Evolutionary conservation across 495 filamentous ascomycete genomes (phyloP), one percentile per base, ranked within the genome.

Genomic region (Penicillium cosmopolitanum): DNA sequence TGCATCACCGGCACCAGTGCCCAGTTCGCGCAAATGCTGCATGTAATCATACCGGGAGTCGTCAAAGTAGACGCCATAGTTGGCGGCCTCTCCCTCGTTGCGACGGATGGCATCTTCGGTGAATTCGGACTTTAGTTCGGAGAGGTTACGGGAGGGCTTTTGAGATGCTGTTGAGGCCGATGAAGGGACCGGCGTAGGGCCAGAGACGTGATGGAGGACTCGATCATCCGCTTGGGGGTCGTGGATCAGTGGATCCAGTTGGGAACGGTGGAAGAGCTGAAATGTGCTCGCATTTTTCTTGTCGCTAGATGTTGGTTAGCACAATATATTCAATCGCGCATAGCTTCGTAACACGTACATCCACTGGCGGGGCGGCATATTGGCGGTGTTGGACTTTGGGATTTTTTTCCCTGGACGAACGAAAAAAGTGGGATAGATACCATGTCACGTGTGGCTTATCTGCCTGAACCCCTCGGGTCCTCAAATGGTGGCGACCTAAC

Each of bases 41-140:
- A 98, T 98, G 77, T 98, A 98, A 67, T 98, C 96, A 76, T 98
- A 98, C 65, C 89, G 83, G 55, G 92, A 89, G 73, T 98, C 95
- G 58, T 89, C 87, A 66, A 79, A 89, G 83, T 90, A 97, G 57
- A 99, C 82, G 51, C 96, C 96, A 73, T 97, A 84, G 73, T 91
- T 90, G 59, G 96, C 95, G 5, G 96, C 96, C 73, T 98, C 93
- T 61, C 96, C 96, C 73, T 98, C 96, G 75, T 99, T 97, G 46
- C 83, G 81, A 65, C 93, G 87, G 57, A 97, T 80, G 42, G 71
- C 71, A 31, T 82, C 81, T 15, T 77, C 70, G 8, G 89, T 88
- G 50, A 98, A 88, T 72, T 97, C 91, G 6, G 82, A 82, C 44
- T 89, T 85, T 11, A 98, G 82, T 58, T 96, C 92, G 53, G 77